phyloP scores from a whole-genome alignment of 208 protist genomes.

The Blechomonas ayalai region DNA sequence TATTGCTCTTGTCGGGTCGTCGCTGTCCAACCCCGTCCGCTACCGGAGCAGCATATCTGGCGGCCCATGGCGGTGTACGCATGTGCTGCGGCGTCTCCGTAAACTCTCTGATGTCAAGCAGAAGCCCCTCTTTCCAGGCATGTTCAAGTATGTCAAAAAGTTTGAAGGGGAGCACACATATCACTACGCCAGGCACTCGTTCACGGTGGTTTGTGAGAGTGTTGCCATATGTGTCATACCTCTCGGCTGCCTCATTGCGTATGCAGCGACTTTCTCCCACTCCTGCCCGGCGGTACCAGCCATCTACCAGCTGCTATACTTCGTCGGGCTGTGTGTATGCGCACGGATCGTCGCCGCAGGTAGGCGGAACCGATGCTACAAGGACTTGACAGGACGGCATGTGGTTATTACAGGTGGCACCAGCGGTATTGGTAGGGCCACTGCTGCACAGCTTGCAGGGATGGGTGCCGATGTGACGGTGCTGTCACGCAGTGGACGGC shows the following conservation, averaged over 20 bases:
- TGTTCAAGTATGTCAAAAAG: conserved; percentile 27
- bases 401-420: conserved; percentile 68
- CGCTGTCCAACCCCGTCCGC: no score
- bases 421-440: conserved; percentile 63
- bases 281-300: conserved; percentile 15
- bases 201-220: conserved; percentile 51
- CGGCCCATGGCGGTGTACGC: conserved; percentile 1
- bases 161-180: conserved; percentile 80
- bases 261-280: conserved; percentile 13
- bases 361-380: conserved; percentile 18
- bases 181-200: conserved; percentile 64
- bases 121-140: conserved; percentile 50
- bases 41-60: no score
- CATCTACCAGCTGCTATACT: conserved; percentile 33
- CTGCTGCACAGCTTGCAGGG: conserved; percentile 47
- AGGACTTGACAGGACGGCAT: conserved; percentile 41
- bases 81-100: conserved; percentile 5
- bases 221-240: conserved; percentile 39
- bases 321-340: conserved; percentile 14
- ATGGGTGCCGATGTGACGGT: conserved; percentile 71
- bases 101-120: conserved; percentile 59
- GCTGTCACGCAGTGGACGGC: conserved; percentile 25
- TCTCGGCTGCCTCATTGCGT: conserved; percentile 41
- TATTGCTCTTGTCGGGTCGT: no score
- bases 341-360: conserved; percentile 42